These are phyloP conservation scores for Panus rudis DNA, from an alignment of 768 basidiomycete species.

Conservation along the genomic window DNA sequence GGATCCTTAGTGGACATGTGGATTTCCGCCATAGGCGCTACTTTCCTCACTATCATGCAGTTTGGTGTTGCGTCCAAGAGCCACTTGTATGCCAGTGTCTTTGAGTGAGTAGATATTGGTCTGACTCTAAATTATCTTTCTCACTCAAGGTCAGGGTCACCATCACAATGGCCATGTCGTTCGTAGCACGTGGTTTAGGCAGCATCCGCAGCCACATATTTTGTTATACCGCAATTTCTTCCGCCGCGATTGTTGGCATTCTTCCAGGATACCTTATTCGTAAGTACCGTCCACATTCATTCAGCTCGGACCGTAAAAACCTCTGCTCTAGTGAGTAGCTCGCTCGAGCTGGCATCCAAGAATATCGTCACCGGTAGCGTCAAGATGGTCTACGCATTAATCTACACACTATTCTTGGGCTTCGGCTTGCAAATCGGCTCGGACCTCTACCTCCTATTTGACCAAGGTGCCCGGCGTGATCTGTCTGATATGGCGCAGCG, in stretches of 20 bases:
- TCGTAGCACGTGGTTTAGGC: conserved; percentile 72
- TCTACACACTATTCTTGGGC: conserved; percentile 76
- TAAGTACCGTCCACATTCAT: conserved; percentile 25
- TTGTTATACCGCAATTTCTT: conserved; percentile 87
- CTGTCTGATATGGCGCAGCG: conserved; percentile 44
- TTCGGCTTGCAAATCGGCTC: conserved; percentile 80
- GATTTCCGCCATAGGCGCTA: conserved; percentile 62
- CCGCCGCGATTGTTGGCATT: conserved; percentile 78
- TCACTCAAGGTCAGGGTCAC: conserved; percentile 48
- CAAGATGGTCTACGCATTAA: conserved; percentile 79
- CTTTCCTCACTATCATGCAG: conserved; percentile 61
- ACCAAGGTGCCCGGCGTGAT: conserved; percentile 45
- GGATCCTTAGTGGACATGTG: conserved; percentile 80
- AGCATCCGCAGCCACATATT: conserved; percentile 70
- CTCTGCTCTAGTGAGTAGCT: conserved; percentile 56
- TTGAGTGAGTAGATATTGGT: conserved; percentile 54
- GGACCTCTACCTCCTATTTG: conserved; percentile 67
- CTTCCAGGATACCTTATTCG: conserved; percentile 81
- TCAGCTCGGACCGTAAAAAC: conserved; percentile 2
- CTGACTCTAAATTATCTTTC: not conserved
- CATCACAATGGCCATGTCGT: conserved; percentile 73
- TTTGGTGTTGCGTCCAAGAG: conserved; percentile 54
- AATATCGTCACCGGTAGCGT: conserved; percentile 77
- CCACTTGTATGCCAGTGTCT: conserved; percentile 80
- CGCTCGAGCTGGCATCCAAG: conserved; percentile 75